Percentiles rank a stretch among this genome's conserved stretches.
Conservation (phyloP, 208 protist species). For the Trypanosoma mega region DNA sequence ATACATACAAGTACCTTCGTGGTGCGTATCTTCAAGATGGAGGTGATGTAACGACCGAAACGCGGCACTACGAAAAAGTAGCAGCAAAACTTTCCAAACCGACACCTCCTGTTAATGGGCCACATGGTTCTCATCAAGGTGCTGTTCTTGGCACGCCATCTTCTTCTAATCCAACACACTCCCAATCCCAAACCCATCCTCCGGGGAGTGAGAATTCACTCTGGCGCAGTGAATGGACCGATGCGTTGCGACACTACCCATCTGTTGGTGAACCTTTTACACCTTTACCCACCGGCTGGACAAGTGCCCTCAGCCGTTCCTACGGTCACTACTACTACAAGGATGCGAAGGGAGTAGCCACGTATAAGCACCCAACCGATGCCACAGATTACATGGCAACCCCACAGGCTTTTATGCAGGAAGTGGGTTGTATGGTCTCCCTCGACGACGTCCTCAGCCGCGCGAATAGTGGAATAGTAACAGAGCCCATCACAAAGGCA, state of each 20-base stretch:
- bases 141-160: too few species aligned
- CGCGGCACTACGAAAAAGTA: constrained; percentile 19
- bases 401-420: constrained; percentile 71
- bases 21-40: constrained; percentile 37
- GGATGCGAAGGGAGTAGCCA: constrained; percentile 28
- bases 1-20: constrained; percentile 42
- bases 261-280: constrained; percentile 51
- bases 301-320: constrained; percentile 38
- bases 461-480: constrained; percentile 24
- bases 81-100: constrained; percentile 14
- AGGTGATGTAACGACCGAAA: neutral
- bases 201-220: neutral
- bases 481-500: constrained; percentile 21
- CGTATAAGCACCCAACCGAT: constrained; percentile 68
- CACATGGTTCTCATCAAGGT: too few species aligned
- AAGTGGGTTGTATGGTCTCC: constrained; percentile 20
- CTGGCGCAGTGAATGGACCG: constrained; percentile 65
- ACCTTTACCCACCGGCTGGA: constrained; percentile 68
- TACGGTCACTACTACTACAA: constrained; percentile 81
- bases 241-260: constrained; percentile 57
- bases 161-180: too few species aligned
- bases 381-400: constrained; percentile 60
- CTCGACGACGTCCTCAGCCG: constrained; percentile 33
- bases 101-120: constrained; percentile 4
- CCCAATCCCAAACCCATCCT: constrained; percentile 6